Percentiles rank a stretch among this genome's conserved stretches.
These are phyloP conservation scores for Termitomyces sp. DNA, from an alignment of 768 basidiomycete species.

Conservation along the genomic window DNA sequence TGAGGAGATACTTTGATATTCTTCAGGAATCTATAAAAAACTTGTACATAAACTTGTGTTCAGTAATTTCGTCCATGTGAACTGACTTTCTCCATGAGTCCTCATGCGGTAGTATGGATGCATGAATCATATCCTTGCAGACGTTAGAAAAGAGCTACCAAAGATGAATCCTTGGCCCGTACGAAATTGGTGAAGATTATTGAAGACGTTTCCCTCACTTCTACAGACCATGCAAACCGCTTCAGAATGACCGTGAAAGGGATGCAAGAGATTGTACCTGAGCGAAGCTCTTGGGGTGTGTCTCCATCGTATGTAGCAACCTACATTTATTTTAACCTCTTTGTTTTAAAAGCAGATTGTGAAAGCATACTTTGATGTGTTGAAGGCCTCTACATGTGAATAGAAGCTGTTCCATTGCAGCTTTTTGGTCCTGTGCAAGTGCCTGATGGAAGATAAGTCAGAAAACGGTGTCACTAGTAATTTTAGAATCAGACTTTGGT, in stretches of 20 bases:
- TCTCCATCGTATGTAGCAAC: slow-evolving; percentile 88
- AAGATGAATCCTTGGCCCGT: slow-evolving; percentile 14
- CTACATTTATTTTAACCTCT: slow-evolving; percentile 20
- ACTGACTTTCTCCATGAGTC: slow-evolving; percentile 73
- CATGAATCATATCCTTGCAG: slow-evolving; percentile 77
- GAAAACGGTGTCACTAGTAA: background rate
- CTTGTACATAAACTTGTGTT: background rate
- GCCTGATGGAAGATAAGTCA: slow-evolving; percentile 48
- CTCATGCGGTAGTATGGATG: slow-evolving; percentile 81
- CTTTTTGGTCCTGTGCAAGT: slow-evolving; percentile 83
- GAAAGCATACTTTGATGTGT: slow-evolving; percentile 43
- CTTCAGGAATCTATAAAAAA: slow-evolving; percentile 58
- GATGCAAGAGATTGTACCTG: slow-evolving; percentile 36
- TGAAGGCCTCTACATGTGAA: slow-evolving; percentile 58
- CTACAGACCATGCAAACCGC: slow-evolving; percentile 25
- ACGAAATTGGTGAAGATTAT: slow-evolving; percentile 91
- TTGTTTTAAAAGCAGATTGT: background rate
- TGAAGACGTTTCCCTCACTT: slow-evolving; percentile 68
- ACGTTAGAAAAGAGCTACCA: slow-evolving; percentile 3
- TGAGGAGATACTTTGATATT: slow-evolving; percentile 49
- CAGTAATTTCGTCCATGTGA: background rate
- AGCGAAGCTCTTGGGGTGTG: slow-evolving; percentile 67
- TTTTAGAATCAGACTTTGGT: slow-evolving; percentile 65
- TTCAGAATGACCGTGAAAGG: background rate
- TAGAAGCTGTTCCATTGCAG: slow-evolving; percentile 66